Evolutionary conservation across 2,329 filamentous ascomycete species (phyloP), one percentile per base, ranked within the genome.

Genomic region (Canariomyces notabilis): DNA sequence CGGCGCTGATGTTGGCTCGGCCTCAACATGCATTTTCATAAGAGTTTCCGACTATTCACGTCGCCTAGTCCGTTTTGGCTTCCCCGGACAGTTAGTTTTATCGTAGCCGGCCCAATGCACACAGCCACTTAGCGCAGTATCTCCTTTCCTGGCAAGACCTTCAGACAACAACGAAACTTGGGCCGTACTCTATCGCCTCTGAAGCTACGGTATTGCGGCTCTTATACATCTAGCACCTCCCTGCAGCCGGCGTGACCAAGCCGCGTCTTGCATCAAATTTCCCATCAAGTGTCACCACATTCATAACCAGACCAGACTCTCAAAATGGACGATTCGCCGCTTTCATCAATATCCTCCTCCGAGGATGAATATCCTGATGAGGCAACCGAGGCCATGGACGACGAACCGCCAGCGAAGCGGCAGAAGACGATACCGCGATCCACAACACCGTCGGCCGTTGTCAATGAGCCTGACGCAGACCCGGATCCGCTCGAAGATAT

Each of bases 401-500:
- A 69, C 16, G 54, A 65, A 15, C 69, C 68, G 21, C 71, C 73
- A 7, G 62, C 71, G 12, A 73, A 77, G 64, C 71, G 74, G 33
- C 66, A 73, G 49, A 72, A 73, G 57, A 53, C 71, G 15, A 18
- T 36, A 26, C 45, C 46, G 26, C 67, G 67, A 20, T 74, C 72
- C 19, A 70, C 67, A 19, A 67, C 71, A 8, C 72, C 72, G 9
- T 71, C 73, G 0, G 69, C 71, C 14, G 61, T 68, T 9, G 61
- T 70, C 18, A 65, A 61, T 20, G 71, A 74, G 44, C 65, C 65
- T 39, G 74, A 77, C 36, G 61, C 69, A 7, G 70, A 74, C 42
- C 65, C 76, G 49, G 66, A 81, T 64, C 65, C 77, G 56, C 68
- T 80, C 35, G 76, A 79, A 50, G 74, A 71, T 57, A 69, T 78